Percentiles rank a stretch among this genome's conserved stretches.
phyloP scores from a whole-genome alignment of 208 protist genomes.

The Leishmania tarentolae region DNA sequence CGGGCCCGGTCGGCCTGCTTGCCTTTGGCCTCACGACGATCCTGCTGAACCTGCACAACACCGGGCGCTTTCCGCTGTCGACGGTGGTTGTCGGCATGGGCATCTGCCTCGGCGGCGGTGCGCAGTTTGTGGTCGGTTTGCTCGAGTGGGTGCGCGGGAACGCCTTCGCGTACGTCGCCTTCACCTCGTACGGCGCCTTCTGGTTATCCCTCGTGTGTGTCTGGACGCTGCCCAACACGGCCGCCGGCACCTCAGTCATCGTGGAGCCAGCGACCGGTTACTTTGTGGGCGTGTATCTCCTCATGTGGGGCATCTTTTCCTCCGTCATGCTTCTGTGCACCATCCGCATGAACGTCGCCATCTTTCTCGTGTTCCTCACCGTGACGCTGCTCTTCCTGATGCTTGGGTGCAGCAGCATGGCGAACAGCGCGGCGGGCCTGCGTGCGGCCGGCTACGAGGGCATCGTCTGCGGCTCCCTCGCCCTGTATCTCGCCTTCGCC shows the following conservation, averaged over 20 bases:
- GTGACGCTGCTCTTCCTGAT: conserved; percentile 34
- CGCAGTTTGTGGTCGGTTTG: conserved; percentile 62
- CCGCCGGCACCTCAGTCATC: neutral
- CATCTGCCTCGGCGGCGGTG: conserved; percentile 53
- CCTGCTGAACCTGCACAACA: conserved; percentile 59
- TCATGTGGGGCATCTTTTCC: conserved; percentile 34
- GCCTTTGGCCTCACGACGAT: conserved; percentile 70
- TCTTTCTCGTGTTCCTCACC: conserved; percentile 34
- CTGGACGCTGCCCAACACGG: conserved; percentile 44
- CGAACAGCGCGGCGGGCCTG: conserved; percentile 15
- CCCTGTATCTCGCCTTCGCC: conserved; percentile 61
- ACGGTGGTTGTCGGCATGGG: conserved; percentile 41
- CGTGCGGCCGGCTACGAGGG: conserved; percentile 47
- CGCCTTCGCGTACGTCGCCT: conserved; percentile 55
- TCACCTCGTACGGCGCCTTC: conserved; percentile 53
- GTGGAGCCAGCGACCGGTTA: conserved; percentile 11
- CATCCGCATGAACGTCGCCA: conserved; percentile 30
- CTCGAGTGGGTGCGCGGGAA: conserved; percentile 55
- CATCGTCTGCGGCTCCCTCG: conserved; percentile 45
- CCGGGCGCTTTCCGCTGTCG: conserved; percentile 37
- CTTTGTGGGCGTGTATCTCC: conserved; percentile 26
- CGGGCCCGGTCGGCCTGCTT: conserved; percentile 42
- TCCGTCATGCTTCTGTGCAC: conserved; percentile 35
- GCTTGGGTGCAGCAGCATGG: conserved; percentile 23
- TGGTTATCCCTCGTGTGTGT: conserved; percentile 50